Conservation (phyloP, 208 protist genomes). For the Trypanosoma brucei region DNA sequence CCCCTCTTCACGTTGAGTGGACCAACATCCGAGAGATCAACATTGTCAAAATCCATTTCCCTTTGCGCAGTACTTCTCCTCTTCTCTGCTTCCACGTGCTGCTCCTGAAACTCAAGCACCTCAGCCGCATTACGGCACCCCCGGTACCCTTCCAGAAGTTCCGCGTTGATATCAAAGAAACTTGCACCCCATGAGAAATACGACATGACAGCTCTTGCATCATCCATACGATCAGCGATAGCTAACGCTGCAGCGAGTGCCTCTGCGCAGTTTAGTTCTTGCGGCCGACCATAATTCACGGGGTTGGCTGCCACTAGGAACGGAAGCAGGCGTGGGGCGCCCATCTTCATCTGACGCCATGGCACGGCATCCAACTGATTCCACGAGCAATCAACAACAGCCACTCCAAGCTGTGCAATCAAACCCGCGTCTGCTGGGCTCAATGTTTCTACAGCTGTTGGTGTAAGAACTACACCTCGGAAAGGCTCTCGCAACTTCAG, state of each 20-base stretch:
- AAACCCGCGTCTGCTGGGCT: constrained; percentile 91
- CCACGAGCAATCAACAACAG: constrained; percentile 99
- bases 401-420: constrained; percentile 86
- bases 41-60: constrained; percentile 43
- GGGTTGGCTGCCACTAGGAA: constrained; percentile 98
- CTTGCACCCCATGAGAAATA: constrained; percentile 96
- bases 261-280: constrained; percentile 97
- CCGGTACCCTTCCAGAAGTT: constrained; percentile 89
- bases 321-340: constrained; percentile 90
- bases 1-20: constrained; percentile 57
- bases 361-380: constrained; percentile 92
- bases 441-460: constrained; percentile 90
- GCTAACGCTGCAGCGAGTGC: constrained; percentile 94
- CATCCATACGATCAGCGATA: constrained; percentile 91
- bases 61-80: constrained; percentile 37
- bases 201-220: constrained; percentile 88
- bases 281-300: constrained; percentile 98
- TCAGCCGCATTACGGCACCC: constrained; percentile 52
- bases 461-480: constrained; percentile 94
- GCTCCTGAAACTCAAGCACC: constrained; percentile 64
- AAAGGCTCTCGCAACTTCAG: constrained; percentile 89
- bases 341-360: constrained; percentile 92
- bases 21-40: constrained; percentile 40
- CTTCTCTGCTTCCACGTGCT: constrained; percentile 37
- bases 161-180: constrained; percentile 95